A percentile compares a stretch with the other conserved stretches of the same genome.
phyloP scores from a whole-genome alignment of 768 basidiomycete species.

The Russula compacta region DNA sequence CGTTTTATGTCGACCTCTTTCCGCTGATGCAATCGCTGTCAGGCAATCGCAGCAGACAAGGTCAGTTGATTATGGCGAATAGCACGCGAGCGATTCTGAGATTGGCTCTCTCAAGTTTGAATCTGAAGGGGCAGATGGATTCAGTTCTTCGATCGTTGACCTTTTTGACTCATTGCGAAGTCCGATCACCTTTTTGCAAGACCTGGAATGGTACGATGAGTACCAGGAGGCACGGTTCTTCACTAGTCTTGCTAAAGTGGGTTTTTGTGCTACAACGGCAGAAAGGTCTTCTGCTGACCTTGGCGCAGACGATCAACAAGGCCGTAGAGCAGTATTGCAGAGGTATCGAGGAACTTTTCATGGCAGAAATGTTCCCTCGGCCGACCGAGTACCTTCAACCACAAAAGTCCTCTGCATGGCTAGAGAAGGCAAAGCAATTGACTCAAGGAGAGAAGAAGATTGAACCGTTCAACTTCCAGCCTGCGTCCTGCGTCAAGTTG shows the following conservation, averaged over 20 bases:
- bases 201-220: conserved; percentile 86
- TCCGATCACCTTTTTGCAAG: conserved; percentile 80
- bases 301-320: conserved; percentile 72
- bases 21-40: conserved; percentile 4
- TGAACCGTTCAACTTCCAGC: conserved; percentile 89
- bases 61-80: conserved; percentile 30
- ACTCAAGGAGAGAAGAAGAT: conserved; percentile 82
- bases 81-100: background rate
- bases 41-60: conserved; percentile 81
- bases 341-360: conserved; percentile 79
- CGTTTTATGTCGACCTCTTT: background rate
- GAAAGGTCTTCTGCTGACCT: background rate
- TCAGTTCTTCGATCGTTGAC: conserved; percentile 96
- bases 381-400: conserved; percentile 71
- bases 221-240: conserved; percentile 86
- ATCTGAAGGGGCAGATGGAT: conserved; percentile 68
- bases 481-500: conserved; percentile 92
- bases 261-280: conserved; percentile 10
- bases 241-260: conserved; percentile 79
- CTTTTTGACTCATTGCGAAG: conserved; percentile 90
- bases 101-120: conserved; percentile 44
- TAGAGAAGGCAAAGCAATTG: conserved; percentile 77
- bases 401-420: conserved; percentile 81
- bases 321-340: conserved; percentile 89
- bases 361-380: conserved; percentile 91